Evolutionary conservation across 2,329 filamentous ascomycete species (phyloP), one percentile per base, ranked within the genome.

Genomic region (Colletotrichum zoysiae): DNA sequence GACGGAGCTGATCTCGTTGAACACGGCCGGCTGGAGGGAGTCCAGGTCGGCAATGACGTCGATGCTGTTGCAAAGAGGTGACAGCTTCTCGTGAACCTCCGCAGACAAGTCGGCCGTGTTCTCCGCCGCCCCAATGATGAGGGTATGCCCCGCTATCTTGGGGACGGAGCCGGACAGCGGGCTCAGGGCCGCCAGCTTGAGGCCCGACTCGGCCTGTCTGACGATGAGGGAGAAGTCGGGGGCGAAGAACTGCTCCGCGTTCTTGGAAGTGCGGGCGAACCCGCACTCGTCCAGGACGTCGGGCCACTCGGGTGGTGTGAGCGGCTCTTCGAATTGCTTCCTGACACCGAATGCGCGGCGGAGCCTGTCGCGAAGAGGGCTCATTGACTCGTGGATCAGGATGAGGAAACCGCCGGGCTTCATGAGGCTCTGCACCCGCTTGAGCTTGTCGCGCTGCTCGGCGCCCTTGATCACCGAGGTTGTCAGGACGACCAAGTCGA

Each of bases 141-240:
- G 70, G 7, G 82, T 74, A 20, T 76, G 74, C 18, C 79, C 74
- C 2, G 74, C 65, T 2, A 79, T 42, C 14, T 33, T 42, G 5
- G 62, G 23, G 1, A 50, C 51, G n/a, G 18, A 20, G 48, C 53
- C 62, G 30, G 12, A 63, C 59, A 9, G 76, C 61, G 3, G 79
- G 72, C 26, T 67, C 67, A 57, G 76, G 44, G 33, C 44, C 7
- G 72, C 30, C 9, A 68, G 56, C 66, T 79, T 79, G 7, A 76
- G 65, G 18, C 62, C 60, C 1, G 73, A 77, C 20, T 76, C 74
- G 20, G 80, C 75, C 62, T 84, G 83, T 12, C 83, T 79, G 9
- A 85, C 76, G 26, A 78, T 79, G n/a, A 85, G 66, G 1, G 79
- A 78, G 55, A 79, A 81, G 1, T 82, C 82, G 0, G 77, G 74